Evolutionary conservation across 495 filamentous ascomycete genomes (phyloP).

Genomic region (Recurvomyces mirabilis): DNA sequence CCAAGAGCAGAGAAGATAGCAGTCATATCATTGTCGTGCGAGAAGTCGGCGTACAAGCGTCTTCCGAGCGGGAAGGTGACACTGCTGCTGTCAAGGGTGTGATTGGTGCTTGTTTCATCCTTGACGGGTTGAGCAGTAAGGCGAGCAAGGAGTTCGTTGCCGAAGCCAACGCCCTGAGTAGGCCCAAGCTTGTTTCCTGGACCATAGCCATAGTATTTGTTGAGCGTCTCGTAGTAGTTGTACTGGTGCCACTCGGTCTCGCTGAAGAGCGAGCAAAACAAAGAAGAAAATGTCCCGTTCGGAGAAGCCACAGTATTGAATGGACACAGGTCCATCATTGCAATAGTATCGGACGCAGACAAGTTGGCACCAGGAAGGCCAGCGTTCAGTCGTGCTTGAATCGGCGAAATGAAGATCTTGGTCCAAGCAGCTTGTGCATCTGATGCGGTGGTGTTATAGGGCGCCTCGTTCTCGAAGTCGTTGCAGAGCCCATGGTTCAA

Average conservation of each 20-base stretch:
- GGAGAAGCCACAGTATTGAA: conserved; percentile 58
- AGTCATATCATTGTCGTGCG: conserved; percentile 77
- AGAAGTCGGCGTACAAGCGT: conserved; percentile 70
- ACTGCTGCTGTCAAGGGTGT: conserved; percentile 51
- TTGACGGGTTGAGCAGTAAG: conserved; percentile 54
- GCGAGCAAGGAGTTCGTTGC: conserved; percentile 75
- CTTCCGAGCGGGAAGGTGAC: conserved; percentile 57
- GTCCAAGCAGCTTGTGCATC: conserved; percentile 44
- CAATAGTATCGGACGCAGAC: conserved; percentile 44
- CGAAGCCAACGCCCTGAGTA: conserved; percentile 73
- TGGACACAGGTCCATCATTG: conserved; percentile 76
- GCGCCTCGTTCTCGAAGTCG: conserved; percentile 44
- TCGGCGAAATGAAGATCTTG: conserved; percentile 46
- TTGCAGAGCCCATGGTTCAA: conserved; percentile 60
- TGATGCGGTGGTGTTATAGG: conserved; percentile 36
- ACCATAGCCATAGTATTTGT: conserved; percentile 71
- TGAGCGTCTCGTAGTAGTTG: conserved; percentile 47
- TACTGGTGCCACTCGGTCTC: conserved; percentile 59
- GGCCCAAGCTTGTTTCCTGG: conserved; percentile 65
- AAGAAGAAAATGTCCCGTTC: conserved; percentile 41
- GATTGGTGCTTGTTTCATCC: conserved; percentile 58
- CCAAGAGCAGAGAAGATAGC: conserved; percentile 61
- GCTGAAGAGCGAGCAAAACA: conserved; percentile 66
- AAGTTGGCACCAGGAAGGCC: conserved; percentile 52
- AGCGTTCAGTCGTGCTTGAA: conserved; percentile 49